phyloP scores from a whole-genome alignment of 2,329 filamentous ascomycete species.

The Coniochaeta ligniaria region DNA sequence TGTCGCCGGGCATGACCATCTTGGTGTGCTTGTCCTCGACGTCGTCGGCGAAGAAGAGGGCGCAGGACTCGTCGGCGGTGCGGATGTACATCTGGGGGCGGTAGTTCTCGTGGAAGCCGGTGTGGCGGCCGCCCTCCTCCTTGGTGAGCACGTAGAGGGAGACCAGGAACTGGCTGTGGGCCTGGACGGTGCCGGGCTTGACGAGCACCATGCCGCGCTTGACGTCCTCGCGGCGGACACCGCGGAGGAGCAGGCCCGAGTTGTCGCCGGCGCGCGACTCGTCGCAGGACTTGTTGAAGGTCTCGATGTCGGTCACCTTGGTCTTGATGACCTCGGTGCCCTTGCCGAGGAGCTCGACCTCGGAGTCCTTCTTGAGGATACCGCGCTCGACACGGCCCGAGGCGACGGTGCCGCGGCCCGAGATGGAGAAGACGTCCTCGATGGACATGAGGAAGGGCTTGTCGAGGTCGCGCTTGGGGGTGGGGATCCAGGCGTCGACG shows the following conservation, averaged over 20 bases:
- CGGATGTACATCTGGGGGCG: constrained; percentile 93
- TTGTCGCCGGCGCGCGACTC: constrained; percentile 96
- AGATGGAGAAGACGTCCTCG: constrained; percentile 86
- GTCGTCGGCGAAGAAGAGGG: constrained; percentile 81
- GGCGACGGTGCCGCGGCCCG: constrained; percentile 91
- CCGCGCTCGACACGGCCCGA: constrained; percentile 98
- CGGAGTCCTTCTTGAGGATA: constrained; percentile 83
- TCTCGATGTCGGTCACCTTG: constrained; percentile 99
- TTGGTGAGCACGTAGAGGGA: constrained; percentile 97
- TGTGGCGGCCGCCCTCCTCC: constrained; percentile 97
- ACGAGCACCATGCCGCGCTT: constrained; percentile 90
- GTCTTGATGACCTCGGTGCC: constrained; percentile 80
- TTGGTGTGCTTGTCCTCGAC: constrained; percentile 59
- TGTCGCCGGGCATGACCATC: constrained; percentile 97
- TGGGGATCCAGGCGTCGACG: constrained; percentile 95
- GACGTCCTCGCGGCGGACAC: constrained; percentile 92
- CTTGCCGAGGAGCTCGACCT: constrained; percentile 93
- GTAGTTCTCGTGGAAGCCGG: constrained; percentile 93
- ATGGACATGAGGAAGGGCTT: constrained; percentile 99
- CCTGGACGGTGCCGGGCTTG: constrained; percentile 75
- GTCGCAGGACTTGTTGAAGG: constrained; percentile 99
- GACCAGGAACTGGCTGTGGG: constrained; percentile 84
- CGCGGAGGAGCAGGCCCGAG: constrained; percentile 92
- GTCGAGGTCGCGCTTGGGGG: constrained; percentile 85
- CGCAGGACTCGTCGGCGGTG: constrained; percentile 75